Evolutionary conservation across 1,284 basidiomycete genomes (phyloP), one percentile per base, ranked within the genome.

Genomic region (Rhodotorula sp.): DNA sequence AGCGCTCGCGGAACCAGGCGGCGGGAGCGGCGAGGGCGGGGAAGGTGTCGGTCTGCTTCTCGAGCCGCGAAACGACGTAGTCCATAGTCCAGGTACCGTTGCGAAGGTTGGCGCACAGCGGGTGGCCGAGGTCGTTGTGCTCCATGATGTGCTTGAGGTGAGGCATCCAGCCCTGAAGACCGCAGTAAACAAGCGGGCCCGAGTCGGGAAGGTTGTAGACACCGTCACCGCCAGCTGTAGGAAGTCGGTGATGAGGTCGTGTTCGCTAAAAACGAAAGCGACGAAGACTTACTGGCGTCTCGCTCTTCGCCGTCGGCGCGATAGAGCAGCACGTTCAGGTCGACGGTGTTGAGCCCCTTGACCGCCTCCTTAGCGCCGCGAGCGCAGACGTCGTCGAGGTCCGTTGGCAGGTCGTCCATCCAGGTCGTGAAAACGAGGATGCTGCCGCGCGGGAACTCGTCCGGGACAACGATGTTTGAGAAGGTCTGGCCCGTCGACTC

Each of bases 81-180:
- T 96, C 91, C 76, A 96, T 82, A 5, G 94, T 90, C 94, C 95
- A 97, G 17, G 85, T 85, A 10, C 95, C 94, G 60, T 90, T 85
- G 70, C 95, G 86, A 67, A 97, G 81, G 81, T 97, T 92, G 14
- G 85, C 88, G 78, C 92, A 96, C 8, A 97, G 85, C 0, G 93
- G 87, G 81, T 97, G 93, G 0, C 95, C 94, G 12, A 97, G 86
- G 80, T 97, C 93, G 80, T 97, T 97, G 79, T 88, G 87, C 72
- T 85, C 84, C 87, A 94, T 93, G 79, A 97, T 88, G 71, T 88
- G 87, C 54, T 87, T 85, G 64, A 97, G 83, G 0, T 89, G 89
- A 74, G 90, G 88, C 92, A 97, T 97, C 92, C 93, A 97, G 2
- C 94, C 95, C 80, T 97, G 92, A 62, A 97, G 81, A 44, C 94